Conservation (phyloP, 208 protist species). For the Leishmania braziliensis region DNA sequence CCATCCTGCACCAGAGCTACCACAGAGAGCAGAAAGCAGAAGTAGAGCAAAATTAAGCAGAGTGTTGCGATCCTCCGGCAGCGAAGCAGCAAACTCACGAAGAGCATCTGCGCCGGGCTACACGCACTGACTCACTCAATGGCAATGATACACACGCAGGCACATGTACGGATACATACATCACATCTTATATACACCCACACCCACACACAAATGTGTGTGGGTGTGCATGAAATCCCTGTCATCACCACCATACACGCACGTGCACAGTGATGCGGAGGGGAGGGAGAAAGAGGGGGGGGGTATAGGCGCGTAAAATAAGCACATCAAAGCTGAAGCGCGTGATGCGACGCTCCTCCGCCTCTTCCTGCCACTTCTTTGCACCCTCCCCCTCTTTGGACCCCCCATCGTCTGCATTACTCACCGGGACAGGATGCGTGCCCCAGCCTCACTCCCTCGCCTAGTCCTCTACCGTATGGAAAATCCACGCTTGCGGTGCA, state of each 20-base stretch:
- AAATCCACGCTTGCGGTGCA: neutral
- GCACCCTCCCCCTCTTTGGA: too few species aligned
- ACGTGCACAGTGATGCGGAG: neutral
- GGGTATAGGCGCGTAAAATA: neutral
- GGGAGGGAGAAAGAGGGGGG: neutral
- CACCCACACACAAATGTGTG: neutral
- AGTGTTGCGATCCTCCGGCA: neutral
- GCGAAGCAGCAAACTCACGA: neutral
- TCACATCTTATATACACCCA: neutral
- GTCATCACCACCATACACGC: neutral
- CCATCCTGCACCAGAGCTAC: neutral
- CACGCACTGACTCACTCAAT: neutral
- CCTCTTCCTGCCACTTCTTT: too few species aligned
- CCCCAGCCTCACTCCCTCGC: neutral
- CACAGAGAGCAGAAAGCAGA: neutral
- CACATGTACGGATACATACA: neutral
- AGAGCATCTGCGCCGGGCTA: neutral
- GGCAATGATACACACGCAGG: too few species aligned
- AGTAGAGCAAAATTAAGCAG: neutral
- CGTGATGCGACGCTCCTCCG: neutral
- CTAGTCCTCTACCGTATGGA: neutral
- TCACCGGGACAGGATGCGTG: neutral
- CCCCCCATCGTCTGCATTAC: neutral
- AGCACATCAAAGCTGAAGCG: neutral
- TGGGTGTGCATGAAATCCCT: neutral